Evolutionary conservation across 1,284 basidiomycete genomes (phyloP).

Genomic region (Pseudomicrostroma phylloplanum): DNA sequence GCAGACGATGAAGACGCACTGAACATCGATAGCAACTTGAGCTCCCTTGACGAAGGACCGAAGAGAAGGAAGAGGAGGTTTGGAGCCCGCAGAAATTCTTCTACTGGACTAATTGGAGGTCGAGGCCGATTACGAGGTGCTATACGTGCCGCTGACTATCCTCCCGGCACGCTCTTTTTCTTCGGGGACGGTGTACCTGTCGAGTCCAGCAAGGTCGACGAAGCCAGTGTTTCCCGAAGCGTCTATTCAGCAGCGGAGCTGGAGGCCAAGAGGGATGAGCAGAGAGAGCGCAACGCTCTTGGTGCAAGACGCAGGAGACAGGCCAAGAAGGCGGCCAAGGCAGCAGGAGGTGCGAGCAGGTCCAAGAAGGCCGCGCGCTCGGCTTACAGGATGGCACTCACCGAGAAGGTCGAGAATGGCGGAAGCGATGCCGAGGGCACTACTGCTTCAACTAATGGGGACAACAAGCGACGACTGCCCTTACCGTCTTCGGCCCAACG

Average conservation of each 20-base stretch:
- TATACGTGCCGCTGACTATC: conserved; percentile 18
- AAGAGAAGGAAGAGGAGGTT: background rate
- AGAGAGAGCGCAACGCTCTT: background rate
- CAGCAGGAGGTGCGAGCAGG: too few relatives aligned
- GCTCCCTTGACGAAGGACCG: background rate
- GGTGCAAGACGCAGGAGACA: background rate
- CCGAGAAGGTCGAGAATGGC: too few relatives aligned
- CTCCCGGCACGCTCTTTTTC: conserved; percentile 16
- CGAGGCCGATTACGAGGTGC: conserved; percentile 12
- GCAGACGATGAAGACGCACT: background rate
- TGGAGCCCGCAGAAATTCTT: background rate
- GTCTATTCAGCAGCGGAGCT: conserved; percentile 20
- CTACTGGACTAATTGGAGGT: background rate
- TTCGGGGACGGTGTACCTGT: conserved; percentile 11
- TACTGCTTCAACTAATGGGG: too few relatives aligned
- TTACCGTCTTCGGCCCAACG: too few relatives aligned
- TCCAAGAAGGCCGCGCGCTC: too few relatives aligned
- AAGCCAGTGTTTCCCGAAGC: conserved; percentile 8
- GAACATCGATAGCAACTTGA: background rate
- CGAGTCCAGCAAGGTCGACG: conserved; percentile 18
- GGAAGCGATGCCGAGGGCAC: too few relatives aligned
- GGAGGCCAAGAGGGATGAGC: conserved; percentile 9
- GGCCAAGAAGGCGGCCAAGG: background rate
- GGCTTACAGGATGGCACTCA: too few relatives aligned
- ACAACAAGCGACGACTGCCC: too few relatives aligned